A percentile compares a stretch with the other conserved stretches of the same genome.
phyloP scores from a whole-genome alignment of 345 rosid species.

The Sisymbrium altissimum region DNA sequence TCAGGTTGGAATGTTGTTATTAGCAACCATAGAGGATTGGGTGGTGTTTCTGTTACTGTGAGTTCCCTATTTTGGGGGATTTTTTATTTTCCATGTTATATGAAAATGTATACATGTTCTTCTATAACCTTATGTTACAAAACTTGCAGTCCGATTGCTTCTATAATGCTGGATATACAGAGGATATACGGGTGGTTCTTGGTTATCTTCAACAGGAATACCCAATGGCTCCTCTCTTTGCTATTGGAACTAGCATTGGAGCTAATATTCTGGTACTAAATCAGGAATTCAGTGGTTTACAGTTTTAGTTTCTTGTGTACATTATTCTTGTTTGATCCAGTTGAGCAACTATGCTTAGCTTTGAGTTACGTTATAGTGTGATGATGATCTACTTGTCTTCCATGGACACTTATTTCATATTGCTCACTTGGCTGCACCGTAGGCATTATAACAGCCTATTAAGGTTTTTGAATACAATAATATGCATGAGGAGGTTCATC shows the following conservation, averaged over 20 bases:
- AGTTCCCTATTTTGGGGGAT: constrained; percentile 31
- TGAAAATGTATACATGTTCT: background rate
- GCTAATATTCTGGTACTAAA: constrained; percentile 73
- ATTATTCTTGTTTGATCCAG: constrained; percentile 1
- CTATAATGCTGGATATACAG: constrained; percentile 95
- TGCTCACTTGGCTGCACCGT: background rate
- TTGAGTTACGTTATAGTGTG: background rate
- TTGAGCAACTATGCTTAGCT: background rate
- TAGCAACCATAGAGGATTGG: constrained; percentile 86
- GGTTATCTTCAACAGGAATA: constrained; percentile 54
- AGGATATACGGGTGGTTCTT: constrained; percentile 58
- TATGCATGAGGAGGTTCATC: background rate
- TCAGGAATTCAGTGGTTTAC: background rate
- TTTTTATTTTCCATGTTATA: background rate
- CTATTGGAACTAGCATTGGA: constrained; percentile 90
- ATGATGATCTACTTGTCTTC: background rate
- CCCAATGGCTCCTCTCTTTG: constrained; percentile 85
- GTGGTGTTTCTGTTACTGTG: constrained; percentile 86
- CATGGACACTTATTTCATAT: background rate
- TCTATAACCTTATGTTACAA: background rate
- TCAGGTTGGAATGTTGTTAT: constrained; percentile 83
- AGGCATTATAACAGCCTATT: background rate
- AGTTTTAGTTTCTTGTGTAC: background rate
- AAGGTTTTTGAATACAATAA: background rate
- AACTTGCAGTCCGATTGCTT: constrained; percentile 79